These are phyloP conservation scores for Aureobasidium pullulans DNA, from an alignment of 2,329 filamentous ascomycete genomes.

Conservation along the genomic window DNA sequence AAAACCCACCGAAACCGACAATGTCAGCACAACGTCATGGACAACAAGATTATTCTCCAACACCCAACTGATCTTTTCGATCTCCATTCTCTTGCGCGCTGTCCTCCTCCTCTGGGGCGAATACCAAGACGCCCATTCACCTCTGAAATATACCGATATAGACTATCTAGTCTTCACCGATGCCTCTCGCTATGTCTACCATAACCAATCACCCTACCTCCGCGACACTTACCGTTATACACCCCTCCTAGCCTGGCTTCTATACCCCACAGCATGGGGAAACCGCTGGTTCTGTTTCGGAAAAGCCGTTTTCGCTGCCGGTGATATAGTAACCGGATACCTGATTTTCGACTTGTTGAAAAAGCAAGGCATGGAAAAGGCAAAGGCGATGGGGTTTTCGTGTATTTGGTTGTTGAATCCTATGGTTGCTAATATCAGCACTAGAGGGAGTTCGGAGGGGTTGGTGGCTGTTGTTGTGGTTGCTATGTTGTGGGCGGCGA, in stretches of 20 bases:
- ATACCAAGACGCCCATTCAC: constrained; percentile 85
- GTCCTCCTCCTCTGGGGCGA: constrained; percentile 77
- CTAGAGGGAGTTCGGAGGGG: constrained; percentile 87
- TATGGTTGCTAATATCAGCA: constrained; percentile 97
- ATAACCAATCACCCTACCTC: constrained; percentile 68
- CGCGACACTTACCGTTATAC: constrained; percentile 97
- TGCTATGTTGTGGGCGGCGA: constrained; percentile 73
- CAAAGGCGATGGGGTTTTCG: constrained; percentile 64
- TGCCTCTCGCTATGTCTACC: constrained; percentile 68
- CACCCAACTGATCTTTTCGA: constrained; percentile 30
- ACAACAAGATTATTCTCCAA: constrained; percentile 2
- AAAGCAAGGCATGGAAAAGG: constrained; percentile 27
- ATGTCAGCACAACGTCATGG: neutral
- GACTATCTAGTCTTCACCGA: constrained; percentile 99
- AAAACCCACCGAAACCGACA: neutral
- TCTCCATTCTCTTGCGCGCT: constrained; percentile 57
- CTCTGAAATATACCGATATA: constrained; percentile 97
- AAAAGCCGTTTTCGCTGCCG: constrained; percentile 75
- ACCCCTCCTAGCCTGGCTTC: constrained; percentile 82
- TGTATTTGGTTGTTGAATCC: constrained; percentile 92
- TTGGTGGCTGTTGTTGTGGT: constrained; percentile 78
- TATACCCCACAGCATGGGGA: constrained; percentile 67
- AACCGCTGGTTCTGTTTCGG: constrained; percentile 69
- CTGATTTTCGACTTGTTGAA: constrained; percentile 56
- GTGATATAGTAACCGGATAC: constrained; percentile 80